Conservation (phyloP, 2,329 filamentous ascomycete genomes). For the Emmonsia crescens region DNA sequence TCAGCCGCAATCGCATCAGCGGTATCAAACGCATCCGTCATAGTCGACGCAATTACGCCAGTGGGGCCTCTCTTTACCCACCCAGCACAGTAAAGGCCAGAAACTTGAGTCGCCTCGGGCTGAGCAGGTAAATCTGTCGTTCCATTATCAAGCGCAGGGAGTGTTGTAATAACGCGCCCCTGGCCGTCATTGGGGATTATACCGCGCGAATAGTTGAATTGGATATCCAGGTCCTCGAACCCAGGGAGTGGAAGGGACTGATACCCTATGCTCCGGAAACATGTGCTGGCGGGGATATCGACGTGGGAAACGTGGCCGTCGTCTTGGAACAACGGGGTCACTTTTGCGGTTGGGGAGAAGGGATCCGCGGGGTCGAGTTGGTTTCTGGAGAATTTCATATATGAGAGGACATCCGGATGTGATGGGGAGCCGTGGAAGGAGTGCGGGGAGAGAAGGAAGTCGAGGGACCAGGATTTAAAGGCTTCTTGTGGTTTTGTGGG, state of each 20-base stretch:
- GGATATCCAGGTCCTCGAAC: slow-evolving; percentile 60
- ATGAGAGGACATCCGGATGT: slow-evolving; percentile 44
- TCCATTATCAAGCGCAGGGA: slow-evolving; percentile 7
- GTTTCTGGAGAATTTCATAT: slow-evolving; percentile 55
- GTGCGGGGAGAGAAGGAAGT: slow-evolving; percentile 72
- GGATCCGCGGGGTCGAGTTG: slow-evolving; percentile 39
- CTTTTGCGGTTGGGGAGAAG: slow-evolving; percentile 40
- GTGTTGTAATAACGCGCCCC: slow-evolving; percentile 54
- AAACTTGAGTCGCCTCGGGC: slow-evolving; percentile 35
- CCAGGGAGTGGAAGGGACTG: slow-evolving; percentile 68
- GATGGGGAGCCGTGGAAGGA: slow-evolving; percentile 48
- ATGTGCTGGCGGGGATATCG: slow-evolving; percentile 50
- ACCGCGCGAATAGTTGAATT: slow-evolving; percentile 64
- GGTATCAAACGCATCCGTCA: slow-evolving; percentile 87
- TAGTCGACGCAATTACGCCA: slow-evolving; percentile 89
- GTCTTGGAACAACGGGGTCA: slow-evolving; percentile 24
- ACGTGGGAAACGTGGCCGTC: slow-evolving; percentile 24
- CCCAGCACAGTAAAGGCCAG: slow-evolving; percentile 81
- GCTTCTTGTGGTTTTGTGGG: slow-evolving; percentile 38
- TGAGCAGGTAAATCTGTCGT: slow-evolving; percentile 10
- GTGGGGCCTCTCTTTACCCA: slow-evolving; percentile 96
- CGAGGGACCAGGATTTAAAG: slow-evolving; percentile 66
- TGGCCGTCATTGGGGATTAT: slow-evolving; percentile 72
- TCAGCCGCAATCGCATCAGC: slow-evolving; percentile 76
- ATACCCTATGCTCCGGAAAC: slow-evolving; percentile 93